Base-by-base conservation (phyloP, 1,284 basidiomycete species). In the Lignosus rhinocerotis region DNA sequence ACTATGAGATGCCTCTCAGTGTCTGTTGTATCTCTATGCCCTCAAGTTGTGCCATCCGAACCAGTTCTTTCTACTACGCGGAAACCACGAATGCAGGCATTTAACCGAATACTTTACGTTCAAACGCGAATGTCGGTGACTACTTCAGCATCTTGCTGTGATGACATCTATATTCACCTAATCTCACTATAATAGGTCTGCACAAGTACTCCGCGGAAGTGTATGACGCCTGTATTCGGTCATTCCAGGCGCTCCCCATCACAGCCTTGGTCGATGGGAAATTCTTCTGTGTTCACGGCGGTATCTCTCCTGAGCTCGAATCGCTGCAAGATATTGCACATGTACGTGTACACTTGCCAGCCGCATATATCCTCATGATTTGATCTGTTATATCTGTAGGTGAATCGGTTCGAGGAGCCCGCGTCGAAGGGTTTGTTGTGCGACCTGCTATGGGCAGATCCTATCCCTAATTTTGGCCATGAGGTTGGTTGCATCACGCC, bases 231-330 rank as follows among this genome's bases (percentile, higher is more conserved):
- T 96, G 94, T 71, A 87, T 94, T 71, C 85, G 89, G 54, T 94
- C 94, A 0, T 99, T 99, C 79, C 91, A 89, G 71, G 88, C 94
- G 31, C 80, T 99, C 6, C 96, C 96, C 2, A 78, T 99, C 32
- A 87, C 94, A 1, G 97, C 94, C 8, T 79, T 99, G 62, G 93
- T 99, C 77, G 97, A 99, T 76, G 86, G 88, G 69, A 93, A 95
- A 69, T 99, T 99, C 80, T 89, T 99, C 73, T 98, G 96, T 71
- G 95, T 99, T 6, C 97, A 99, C 69, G 96, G 97, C 8, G 96
- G 97, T 16, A 83, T 99, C 43, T 96, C 93, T 0, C 96, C 96
- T 0, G 88, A 94, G 67, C 82, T 99, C 3, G 79, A 88, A 65
- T 90, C 87, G 6, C 79, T 98, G 2, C 86, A 90, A 51, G 96